phyloP scores from a whole-genome alignment of 2,329 filamentous ascomycete genomes.

The Cordyceps farinosa region DNA sequence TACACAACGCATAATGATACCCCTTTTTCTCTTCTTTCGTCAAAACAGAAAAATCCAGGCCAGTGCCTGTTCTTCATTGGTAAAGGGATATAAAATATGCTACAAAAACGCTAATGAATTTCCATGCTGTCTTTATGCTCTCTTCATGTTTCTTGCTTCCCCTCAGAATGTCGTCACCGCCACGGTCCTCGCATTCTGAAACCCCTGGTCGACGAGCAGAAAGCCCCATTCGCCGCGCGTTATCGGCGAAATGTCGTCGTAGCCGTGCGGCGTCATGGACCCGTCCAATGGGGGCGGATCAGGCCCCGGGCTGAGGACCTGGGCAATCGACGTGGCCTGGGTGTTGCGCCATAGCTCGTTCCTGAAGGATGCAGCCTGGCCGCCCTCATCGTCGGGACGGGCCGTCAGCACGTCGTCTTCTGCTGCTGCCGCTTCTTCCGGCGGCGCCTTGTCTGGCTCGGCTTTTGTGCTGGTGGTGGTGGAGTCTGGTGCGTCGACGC shows the following conservation, averaged over 20 bases:
- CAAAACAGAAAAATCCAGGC: neutral
- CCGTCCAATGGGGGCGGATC: neutral
- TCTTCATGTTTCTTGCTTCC: neutral
- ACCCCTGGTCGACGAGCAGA: slow-evolving; percentile 49
- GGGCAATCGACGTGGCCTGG: slow-evolving; percentile 40
- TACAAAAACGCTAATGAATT: neutral
- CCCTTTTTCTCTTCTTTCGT: neutral
- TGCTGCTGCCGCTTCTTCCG: slow-evolving; percentile 13
- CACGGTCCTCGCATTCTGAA: slow-evolving; percentile 42
- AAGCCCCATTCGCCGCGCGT: slow-evolving; percentile 62
- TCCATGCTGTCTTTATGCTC: neutral
- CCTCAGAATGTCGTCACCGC: slow-evolving; percentile 50
- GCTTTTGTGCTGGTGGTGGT: too few relatives aligned
- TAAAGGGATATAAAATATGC: neutral
- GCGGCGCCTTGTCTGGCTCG: slow-evolving; percentile 4
- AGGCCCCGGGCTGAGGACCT: slow-evolving; percentile 34
- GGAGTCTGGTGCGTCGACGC: too few relatives aligned
- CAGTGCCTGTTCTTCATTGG: neutral
- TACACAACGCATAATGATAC: slow-evolving; percentile 9
- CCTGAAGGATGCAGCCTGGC: slow-evolving; percentile 36
- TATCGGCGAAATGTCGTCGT: slow-evolving; percentile 60
- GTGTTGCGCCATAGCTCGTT: slow-evolving; percentile 30
- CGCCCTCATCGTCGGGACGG: slow-evolving; percentile 27
- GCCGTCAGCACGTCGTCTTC: neutral
- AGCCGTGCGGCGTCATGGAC: slow-evolving; percentile 55